Evolutionary conservation across 139 green algal genomes (phyloP).

Genomic region (Chlamydomonas eustigma): DNA sequence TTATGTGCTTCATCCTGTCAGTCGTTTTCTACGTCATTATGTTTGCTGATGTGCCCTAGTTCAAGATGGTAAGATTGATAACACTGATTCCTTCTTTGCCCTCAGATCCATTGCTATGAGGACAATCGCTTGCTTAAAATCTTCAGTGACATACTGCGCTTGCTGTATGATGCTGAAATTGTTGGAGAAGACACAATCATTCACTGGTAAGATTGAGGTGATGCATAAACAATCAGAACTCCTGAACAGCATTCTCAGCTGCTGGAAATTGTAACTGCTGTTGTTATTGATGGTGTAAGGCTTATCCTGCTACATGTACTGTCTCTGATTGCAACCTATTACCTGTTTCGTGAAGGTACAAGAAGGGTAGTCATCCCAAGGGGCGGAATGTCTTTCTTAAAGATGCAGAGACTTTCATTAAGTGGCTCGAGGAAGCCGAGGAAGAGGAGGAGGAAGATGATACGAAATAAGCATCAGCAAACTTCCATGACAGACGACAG

Average conservation of each 20-base stretch:
- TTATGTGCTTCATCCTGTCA: no score
- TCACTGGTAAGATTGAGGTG: constrained; percentile 64
- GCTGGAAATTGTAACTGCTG: no score
- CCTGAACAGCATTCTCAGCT: no score
- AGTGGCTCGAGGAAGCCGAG: constrained; percentile 92
- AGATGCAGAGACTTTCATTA: constrained; percentile 95
- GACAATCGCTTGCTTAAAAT: constrained; percentile 90
- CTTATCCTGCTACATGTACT: no score
- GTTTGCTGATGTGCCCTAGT: no score
- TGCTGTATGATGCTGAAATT: constrained; percentile 90
- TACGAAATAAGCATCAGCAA: no score
- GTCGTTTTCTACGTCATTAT: no score
- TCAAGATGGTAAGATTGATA: no score
- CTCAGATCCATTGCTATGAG: constrained; percentile 93
- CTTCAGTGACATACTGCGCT: constrained; percentile 81
- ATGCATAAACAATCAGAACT: no score
- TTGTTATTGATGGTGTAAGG: no score
- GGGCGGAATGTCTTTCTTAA: constrained; percentile 86
- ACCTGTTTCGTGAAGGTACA: constrained; percentile 63
- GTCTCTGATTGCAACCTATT: constrained; percentile 1
- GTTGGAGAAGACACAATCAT: constrained; percentile 87
- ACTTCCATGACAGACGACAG: no score
- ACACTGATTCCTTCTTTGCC: no score
- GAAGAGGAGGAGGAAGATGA: constrained; percentile 74
- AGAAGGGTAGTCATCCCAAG: constrained; percentile 82